Percentiles rank a stretch among this genome's conserved stretches.
Evolutionary conservation across 2,329 filamentous ascomycete species (phyloP).

Genomic region (Fusarium heterosporum): DNA sequence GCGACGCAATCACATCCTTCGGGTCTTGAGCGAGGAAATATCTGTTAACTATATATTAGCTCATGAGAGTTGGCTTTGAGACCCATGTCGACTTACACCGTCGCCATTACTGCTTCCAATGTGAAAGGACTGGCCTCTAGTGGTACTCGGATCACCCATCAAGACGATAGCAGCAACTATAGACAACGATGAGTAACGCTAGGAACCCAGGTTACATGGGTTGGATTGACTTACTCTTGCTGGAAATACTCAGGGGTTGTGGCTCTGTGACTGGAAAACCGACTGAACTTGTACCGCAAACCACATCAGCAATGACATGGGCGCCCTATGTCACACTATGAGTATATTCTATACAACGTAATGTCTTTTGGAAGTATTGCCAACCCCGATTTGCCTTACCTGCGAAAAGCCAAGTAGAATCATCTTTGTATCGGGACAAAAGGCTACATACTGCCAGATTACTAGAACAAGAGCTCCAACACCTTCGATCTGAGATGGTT

Average conservation of each 20-base stretch:
- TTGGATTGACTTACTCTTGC: conserved; percentile 22
- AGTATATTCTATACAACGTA: neutral
- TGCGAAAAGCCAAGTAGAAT: conserved; percentile 44
- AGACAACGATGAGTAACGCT: neutral
- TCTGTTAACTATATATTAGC: neutral
- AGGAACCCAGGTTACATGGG: fast-evolving
- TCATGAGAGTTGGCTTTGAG: fast-evolving
- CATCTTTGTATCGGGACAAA: conserved; percentile 38
- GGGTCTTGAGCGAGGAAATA: conserved; percentile 35
- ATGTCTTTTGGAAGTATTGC: neutral
- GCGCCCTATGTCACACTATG: conserved; percentile 26
- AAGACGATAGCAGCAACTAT: conserved; percentile 40
- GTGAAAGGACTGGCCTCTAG: conserved; percentile 32
- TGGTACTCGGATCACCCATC: conserved; percentile 45
- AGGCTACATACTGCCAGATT: conserved; percentile 17
- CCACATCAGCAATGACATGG: conserved; percentile 39
- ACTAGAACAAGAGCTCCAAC: conserved; percentile 18
- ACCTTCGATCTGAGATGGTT: conserved; percentile 35
- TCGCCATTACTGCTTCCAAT: conserved; percentile 32
- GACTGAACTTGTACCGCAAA: conserved; percentile 39
- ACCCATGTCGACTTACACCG: conserved; percentile 25
- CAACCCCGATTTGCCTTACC: neutral
- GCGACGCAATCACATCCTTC: conserved; percentile 27
- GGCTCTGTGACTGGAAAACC: conserved; percentile 38
- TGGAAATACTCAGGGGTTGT: conserved; percentile 1